These are phyloP conservation scores for Tulasnella sp. DNA, from an alignment of 768 basidiomycete species.

Conservation along the genomic window DNA sequence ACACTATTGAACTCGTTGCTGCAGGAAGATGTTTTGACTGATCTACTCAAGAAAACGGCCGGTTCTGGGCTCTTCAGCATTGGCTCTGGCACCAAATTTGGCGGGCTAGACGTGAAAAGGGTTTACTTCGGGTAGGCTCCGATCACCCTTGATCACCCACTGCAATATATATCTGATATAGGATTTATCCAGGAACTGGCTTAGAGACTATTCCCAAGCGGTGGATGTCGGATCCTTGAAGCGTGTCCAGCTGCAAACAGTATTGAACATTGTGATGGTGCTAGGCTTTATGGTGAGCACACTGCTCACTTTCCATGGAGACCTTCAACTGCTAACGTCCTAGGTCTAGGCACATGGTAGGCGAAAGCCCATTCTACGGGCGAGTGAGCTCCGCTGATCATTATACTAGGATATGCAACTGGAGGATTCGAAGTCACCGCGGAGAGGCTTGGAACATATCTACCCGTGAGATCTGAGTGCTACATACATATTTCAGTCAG, in stretches of 20 bases:
- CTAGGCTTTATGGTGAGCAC: conserved; percentile 76
- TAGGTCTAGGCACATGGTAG: conserved; percentile 43
- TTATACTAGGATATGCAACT: conserved; percentile 49
- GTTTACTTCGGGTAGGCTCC: conserved; percentile 62
- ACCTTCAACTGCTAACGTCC: conserved; percentile 14
- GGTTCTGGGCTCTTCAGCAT: conserved; percentile 33
- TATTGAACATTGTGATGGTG: conserved; percentile 79
- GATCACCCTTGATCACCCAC: not conserved
- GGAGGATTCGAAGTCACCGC: conserved; percentile 78
- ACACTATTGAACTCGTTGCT: conserved; percentile 17
- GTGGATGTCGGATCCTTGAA: conserved; percentile 56
- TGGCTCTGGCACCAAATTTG: conserved; percentile 58
- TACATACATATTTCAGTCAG: not conserved
- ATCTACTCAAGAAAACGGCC: conserved; percentile 42
- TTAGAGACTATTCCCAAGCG: conserved; percentile 84
- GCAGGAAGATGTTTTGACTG: conserved; percentile 60
- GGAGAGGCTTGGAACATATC: conserved; percentile 74
- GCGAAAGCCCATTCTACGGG: not conserved
- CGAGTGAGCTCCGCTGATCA: too few relatives aligned
- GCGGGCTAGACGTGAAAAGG: conserved; percentile 68
- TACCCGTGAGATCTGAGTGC: conserved; percentile 44
- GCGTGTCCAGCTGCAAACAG: conserved; percentile 45
- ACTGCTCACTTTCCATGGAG: too few relatives aligned
- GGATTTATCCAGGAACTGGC: conserved; percentile 53
- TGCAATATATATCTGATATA: not conserved